Evolutionary conservation across 805 yeast genomes (phyloP).

Genomic region (Torulaspora maleeae): DNA sequence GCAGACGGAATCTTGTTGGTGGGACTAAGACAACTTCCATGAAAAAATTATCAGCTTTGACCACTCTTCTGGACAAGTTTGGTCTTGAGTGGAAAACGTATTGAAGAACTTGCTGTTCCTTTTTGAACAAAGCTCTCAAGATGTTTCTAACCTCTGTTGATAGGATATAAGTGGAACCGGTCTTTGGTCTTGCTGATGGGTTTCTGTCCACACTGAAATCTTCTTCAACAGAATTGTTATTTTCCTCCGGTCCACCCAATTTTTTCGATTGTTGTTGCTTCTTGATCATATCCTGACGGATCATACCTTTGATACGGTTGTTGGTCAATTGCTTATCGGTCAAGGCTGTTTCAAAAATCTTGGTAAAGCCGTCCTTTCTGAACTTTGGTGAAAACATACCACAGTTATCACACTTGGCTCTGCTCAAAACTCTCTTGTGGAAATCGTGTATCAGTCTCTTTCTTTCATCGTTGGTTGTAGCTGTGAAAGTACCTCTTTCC

Average conservation of each 20-base stretch:
- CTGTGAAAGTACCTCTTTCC: slow-evolving; percentile 67
- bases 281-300: slow-evolving; percentile 66
- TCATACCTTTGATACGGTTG: slow-evolving; percentile 76
- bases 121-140: slow-evolving; percentile 66
- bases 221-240: slow-evolving; percentile 28
- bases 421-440: slow-evolving; percentile 62
- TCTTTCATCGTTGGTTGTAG: slow-evolving; percentile 84
- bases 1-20: slow-evolving; percentile 92
- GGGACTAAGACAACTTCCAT: slow-evolving; percentile 87
- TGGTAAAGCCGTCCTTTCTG: slow-evolving; percentile 91
- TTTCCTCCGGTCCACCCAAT: slow-evolving; percentile 29
- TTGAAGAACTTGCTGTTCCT: slow-evolving; percentile 64
- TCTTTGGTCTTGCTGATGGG: slow-evolving; percentile 53
- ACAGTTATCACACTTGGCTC: slow-evolving; percentile 93
- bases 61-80: slow-evolving; percentile 39
- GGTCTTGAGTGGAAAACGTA: slow-evolving; percentile 84
- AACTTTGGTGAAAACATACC: slow-evolving; percentile 90
- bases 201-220: slow-evolving; percentile 37
- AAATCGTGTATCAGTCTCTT: slow-evolving; percentile 67
- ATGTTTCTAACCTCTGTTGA: slow-evolving; percentile 84
- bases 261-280: slow-evolving; percentile 31
- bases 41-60: slow-evolving; percentile 80
- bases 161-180: slow-evolving; percentile 79
- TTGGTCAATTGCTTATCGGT: slow-evolving; percentile 74
- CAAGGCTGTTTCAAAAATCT: slow-evolving; percentile 84